A percentile compares a stretch with the other conserved stretches of the same genome.
These are phyloP conservation scores for Rhizophagus sp. DNA, from an alignment of 192 early-diverging fungal species.

Conservation along the genomic window DNA sequence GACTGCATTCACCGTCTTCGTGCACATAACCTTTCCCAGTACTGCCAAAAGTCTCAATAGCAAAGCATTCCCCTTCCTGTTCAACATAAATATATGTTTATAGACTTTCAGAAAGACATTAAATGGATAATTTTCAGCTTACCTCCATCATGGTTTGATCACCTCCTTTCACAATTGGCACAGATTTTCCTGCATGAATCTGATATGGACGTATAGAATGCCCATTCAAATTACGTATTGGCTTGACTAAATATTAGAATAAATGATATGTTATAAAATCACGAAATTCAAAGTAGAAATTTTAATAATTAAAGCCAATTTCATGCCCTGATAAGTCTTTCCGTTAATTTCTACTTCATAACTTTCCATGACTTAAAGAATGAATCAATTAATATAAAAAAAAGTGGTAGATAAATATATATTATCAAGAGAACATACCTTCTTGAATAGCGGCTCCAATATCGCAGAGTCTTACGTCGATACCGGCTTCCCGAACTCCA, in stretches of 20 bases:
- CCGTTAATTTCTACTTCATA: constrained; percentile 95
- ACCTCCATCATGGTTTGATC: constrained; percentile 92
- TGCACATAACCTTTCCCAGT: constrained; percentile 89
- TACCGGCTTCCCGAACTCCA: constrained; percentile 92
- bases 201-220: constrained; percentile 90
- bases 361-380: constrained; percentile 82
- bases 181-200: constrained; percentile 93
- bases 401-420: background rate
- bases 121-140: background rate
- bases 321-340: constrained; percentile 78
- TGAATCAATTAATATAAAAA: background rate
- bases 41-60: constrained; percentile 97
- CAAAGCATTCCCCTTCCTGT: constrained; percentile 85
- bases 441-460: constrained; percentile 96
- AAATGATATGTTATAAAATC: background rate
- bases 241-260: constrained; percentile 62
- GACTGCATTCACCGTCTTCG: constrained; percentile 89
- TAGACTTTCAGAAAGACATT: background rate
- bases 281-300: background rate
- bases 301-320: background rate
- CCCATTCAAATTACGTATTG: constrained; percentile 95
- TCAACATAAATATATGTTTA: background rate
- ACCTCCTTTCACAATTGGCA: constrained; percentile 88
- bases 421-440: constrained; percentile 12
- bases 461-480: constrained; percentile 92